Base-by-base conservation (phyloP, 441 rosid genomes). In the Gossypium aridum region DNA sequence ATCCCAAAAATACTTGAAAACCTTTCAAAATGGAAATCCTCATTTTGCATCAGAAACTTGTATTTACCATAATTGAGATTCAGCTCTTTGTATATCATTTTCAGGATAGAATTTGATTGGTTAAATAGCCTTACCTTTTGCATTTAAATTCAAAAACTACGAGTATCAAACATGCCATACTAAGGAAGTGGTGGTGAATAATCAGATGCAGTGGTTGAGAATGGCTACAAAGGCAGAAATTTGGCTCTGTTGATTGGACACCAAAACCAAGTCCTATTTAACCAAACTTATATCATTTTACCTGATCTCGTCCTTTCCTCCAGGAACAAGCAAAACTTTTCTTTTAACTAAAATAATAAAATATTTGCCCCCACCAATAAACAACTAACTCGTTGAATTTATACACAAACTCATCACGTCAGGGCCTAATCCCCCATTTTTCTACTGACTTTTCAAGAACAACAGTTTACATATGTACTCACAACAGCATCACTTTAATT, bases 311-410 rank as follows among this genome's bases (percentile, higher is more conserved):
- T n/a, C 16, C 31, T 57, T 57, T 57, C 23, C 63, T 3, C 31
- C 16, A 22, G 23, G 0, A 57, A 57, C 31, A 22, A 57, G 28
- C 4, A 22, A 10, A 57, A 57, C 4, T 71, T 55, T 28, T 12
- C 10, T 5, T 31, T 7, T 63, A 31, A 31, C 34, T 71, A 45
- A 14, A 19, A 55, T 2, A 20, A 19, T 51, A 51, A n/a, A 14
- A 51, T n/a, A 51, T n/a, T 10, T 47, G 69, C 19, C 73, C 70
- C 68, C 67, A 10, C 60, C 78, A 9, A 57, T 54, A 60, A 45
- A 53, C 51, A 39, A 22, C 79, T 51, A 34, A 62, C 62, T 70
- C 64, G n/a, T 61, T 76, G 70, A 76, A 61, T 53, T 34, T 70
- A 3, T 23, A 37, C 39, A 23, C 63, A 7, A 39, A 26, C 37